Evolutionary conservation across 1,284 basidiomycete species (phyloP), one percentile per base, ranked within the genome.

Genomic region (Psilocybe mexicana): DNA sequence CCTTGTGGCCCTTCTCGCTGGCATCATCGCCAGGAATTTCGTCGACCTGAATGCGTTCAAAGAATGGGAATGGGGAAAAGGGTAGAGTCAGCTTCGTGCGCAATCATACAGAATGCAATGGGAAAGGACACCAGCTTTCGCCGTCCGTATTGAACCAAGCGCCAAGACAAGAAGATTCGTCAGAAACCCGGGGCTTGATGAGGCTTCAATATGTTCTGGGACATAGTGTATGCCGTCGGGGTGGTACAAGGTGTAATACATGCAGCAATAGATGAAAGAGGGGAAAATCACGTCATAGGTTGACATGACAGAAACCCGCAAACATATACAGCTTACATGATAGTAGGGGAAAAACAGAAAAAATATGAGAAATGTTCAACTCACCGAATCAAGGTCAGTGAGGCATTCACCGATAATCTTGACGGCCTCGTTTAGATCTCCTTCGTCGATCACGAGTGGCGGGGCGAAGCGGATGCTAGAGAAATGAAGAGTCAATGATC

Each of bases 381-480:
- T 59, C 50, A 92, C 91, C 73, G 78, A 79, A 72, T 98, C 96
- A 51, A 98, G 80, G 69, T 97, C 94, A 18, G 77, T 71, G 49
- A 98, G 76, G 42, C 87, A 88, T 66, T 92, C 81, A 44, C 82
- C 84, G 68, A 99, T 95, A 58, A 93, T 86, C 56, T 76, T 73
- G 12, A 98, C 80, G 14, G 88, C 90, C 73, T 84, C 86, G 71
- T 81, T 76, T 56, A 98, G 70, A 62, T 98, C 94, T 42, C 85
- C 86, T 69, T 98, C 93, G 23, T 84, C 80, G 62, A 99, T 98
- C 57, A 98, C 94, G 45, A 99, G 77, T 0, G 96, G 96, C 2
- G 96, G 96, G 0, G 96, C 93, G 68, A 99, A 95, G 35, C 96
- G 92, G 65, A 99, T 94, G 53, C 93, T 95, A 64, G 26, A 55